Evolutionary conservation across 441 rosid genomes (phyloP).

Genomic region (Isatis lusitanica): DNA sequence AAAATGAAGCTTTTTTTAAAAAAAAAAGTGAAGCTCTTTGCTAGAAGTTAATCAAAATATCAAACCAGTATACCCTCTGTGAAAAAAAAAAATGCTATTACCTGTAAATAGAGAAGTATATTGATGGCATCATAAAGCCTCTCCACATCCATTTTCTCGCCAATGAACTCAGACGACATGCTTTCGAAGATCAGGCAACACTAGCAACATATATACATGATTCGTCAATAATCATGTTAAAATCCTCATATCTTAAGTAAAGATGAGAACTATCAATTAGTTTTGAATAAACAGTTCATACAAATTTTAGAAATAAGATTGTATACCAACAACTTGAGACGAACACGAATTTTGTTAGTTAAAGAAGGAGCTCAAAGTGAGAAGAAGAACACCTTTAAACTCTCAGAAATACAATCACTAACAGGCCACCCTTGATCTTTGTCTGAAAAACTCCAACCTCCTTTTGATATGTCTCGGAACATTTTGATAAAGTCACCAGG

Average conservation of each 20-base stretch:
- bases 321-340: too few species aligned
- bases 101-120: constrained; percentile 25
- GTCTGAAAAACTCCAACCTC: constrained; percentile 36
- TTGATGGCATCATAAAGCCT: constrained; percentile 33
- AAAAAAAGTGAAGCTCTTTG: too few species aligned
- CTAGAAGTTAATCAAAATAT: too few species aligned
- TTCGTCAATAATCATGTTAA: too few species aligned
- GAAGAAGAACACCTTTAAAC: background rate
- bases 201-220: background rate
- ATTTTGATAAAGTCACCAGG: constrained; percentile 13
- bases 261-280: too few species aligned
- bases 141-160: constrained; percentile 23
- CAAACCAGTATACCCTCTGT: too few species aligned
- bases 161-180: constrained; percentile 10
- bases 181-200: constrained; percentile 1
- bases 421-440: constrained; percentile 38
- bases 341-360: too few species aligned
- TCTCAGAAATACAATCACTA: constrained; percentile 31
- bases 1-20: too few species aligned
- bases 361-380: too few species aligned
- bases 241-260: too few species aligned
- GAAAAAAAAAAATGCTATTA: background rate
- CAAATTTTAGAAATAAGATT: too few species aligned
- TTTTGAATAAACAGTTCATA: too few species aligned
- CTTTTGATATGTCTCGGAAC: constrained; percentile 28